Evolutionary conservation across 805 yeast species (phyloP).

Genomic region (Metschnikowia matae): DNA sequence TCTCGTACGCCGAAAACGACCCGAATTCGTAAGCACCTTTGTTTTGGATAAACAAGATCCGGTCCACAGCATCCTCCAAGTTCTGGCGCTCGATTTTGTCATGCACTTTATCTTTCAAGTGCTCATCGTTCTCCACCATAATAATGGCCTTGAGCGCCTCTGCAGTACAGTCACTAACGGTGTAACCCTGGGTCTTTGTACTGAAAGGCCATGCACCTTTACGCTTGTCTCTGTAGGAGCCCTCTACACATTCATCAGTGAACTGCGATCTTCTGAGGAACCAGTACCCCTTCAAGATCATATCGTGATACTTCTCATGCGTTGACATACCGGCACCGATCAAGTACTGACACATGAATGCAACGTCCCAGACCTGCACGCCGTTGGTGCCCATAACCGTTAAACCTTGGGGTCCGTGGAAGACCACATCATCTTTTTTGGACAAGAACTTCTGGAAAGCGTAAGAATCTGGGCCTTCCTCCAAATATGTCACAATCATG

Average conservation of each 20-base stretch:
- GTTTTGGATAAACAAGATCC: constrained; percentile 73
- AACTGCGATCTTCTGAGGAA: constrained; percentile 84
- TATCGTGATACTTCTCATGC: constrained; percentile 56
- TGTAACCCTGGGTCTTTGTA: constrained; percentile 92
- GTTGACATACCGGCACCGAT: constrained; percentile 77
- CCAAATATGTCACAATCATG: constrained; percentile 62
- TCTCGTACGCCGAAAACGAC: constrained; percentile 89
- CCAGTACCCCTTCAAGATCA: constrained; percentile 60
- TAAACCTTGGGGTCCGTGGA: constrained; percentile 88
- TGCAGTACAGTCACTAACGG: constrained; percentile 96
- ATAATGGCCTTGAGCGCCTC: constrained; percentile 91
- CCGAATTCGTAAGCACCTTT: constrained; percentile 77
- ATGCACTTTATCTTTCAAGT: constrained; percentile 27
- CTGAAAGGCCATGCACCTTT: constrained; percentile 96
- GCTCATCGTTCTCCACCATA: constrained; percentile 74
- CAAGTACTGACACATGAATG: constrained; percentile 82
- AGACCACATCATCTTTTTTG: constrained; percentile 71
- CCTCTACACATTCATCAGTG: constrained; percentile 69
- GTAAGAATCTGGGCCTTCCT: constrained; percentile 66
- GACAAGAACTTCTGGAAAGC: constrained; percentile 52
- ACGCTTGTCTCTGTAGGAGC: constrained; percentile 78
- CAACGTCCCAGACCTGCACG: constrained; percentile 94
- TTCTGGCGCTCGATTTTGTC: constrained; percentile 52
- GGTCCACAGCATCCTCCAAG: constrained; percentile 69
- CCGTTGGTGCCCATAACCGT: constrained; percentile 97